Base-by-base conservation (phyloP, 2,329 filamentous ascomycete species). In the Stagonosporopsis chrysanthemi region DNA sequence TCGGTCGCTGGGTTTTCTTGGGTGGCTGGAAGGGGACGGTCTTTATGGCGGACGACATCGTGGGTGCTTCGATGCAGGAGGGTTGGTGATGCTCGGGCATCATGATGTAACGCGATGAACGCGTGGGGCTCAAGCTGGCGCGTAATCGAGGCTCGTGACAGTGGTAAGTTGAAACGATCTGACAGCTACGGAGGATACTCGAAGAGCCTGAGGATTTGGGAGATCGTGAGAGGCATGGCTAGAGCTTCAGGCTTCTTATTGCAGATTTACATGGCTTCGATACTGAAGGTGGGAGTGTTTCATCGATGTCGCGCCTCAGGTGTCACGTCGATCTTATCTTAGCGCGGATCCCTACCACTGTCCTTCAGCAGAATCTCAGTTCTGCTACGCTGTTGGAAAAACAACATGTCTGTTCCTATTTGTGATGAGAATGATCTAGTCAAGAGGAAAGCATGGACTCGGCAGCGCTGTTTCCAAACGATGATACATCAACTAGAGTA, bases 1-100 rank as follows among this genome's bases (percentile, higher is more conserved):
- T 66, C 12, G 70, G 43, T 40, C 23, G 29, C 19, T 52, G 65
- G 47, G 59, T 61, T 38, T 58, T 69, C 43, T 65, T 66, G 7
- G 71, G 71, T 2, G 74, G 69, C 44, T 66, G 63, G 11, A 73
- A 71, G 9, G 68, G 64, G 1, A 74, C 62, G 52, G 74, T 65
- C 45, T 63, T 69, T 15, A 73, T 61, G 38, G 65, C 65, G 45
- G 66, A 57, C 39, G 62, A 60, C 70, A 75, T 75, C 59, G 62
- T 61, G 48, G 70, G 60, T 52, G 65, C 48, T 44, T 68, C 60
- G 54, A 63, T 64, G 65, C 63, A 70, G 42, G 68, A 62, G 44
- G 66, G 50, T 50, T 62, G 61, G 40, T 26, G 55, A n/a, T 44
- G 48, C 40, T 58, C 43, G 22, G 49, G 58, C 54, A 57, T 57